phyloP scores from a whole-genome alignment of 1,284 basidiomycete genomes.

The Leccinum angustisporum region DNA sequence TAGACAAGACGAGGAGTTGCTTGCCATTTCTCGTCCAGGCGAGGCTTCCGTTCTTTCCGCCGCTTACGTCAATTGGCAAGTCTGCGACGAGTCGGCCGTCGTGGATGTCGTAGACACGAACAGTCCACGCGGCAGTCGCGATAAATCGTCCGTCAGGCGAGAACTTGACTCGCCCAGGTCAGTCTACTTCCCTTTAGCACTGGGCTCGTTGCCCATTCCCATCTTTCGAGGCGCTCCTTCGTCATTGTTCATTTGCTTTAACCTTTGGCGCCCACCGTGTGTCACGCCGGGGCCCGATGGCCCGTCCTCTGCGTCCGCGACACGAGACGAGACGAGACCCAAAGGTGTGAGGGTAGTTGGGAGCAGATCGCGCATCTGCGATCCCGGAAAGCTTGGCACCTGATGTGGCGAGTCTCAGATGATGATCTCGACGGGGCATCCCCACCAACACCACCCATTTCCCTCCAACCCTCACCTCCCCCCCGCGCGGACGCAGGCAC shows the following conservation, averaged over 20 bases:
- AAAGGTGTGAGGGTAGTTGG: not conserved
- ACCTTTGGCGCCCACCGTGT: too few relatives aligned
- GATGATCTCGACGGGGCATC: not conserved
- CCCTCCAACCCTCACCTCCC: not conserved
- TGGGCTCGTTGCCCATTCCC: too few relatives aligned
- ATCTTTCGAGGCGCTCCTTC: too few relatives aligned
- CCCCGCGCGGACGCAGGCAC: not conserved
- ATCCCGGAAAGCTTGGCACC: not conserved
- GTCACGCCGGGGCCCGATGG: too few relatives aligned
- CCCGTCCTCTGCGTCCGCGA: too few relatives aligned
- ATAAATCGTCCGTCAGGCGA: not conserved
- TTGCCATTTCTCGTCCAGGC: not conserved
- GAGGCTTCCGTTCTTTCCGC: not conserved
- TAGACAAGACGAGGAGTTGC: not conserved
- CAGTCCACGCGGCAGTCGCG: not conserved
- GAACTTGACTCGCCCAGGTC: not conserved
- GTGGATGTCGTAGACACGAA: not conserved
- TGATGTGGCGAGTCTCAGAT: not conserved
- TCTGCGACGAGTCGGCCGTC: not conserved
- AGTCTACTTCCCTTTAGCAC: too few relatives aligned
- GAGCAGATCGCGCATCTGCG: not conserved
- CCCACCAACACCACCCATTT: too few relatives aligned
- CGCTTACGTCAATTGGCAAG: not conserved
- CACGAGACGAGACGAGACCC: too few relatives aligned
- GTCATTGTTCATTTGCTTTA: too few relatives aligned